A percentile compares a stretch with the other conserved stretches of the same genome.
Conservation (phyloP, 257 asterid genomes). For the Paraleonurus japonicus region DNA sequence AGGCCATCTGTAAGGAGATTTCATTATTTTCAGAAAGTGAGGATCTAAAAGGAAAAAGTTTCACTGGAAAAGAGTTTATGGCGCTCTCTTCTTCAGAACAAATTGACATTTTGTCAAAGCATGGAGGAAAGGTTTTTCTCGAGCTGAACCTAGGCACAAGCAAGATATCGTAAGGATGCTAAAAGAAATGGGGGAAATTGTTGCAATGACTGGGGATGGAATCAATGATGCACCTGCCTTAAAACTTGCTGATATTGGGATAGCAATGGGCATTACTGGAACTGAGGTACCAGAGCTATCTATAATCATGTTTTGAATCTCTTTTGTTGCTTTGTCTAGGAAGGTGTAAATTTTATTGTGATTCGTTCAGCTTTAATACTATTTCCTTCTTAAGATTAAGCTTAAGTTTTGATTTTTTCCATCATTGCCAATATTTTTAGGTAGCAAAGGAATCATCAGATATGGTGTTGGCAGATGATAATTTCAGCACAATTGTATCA, state of each 20-base stretch:
- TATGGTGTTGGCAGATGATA: slow-evolving; percentile 92
- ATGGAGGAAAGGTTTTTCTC: slow-evolving; percentile 79
- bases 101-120: slow-evolving; percentile 53
- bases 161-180: slow-evolving; percentile 89
- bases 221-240: slow-evolving; percentile 97
- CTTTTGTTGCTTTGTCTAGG: neutral
- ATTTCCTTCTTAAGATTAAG: neutral
- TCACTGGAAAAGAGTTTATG: slow-evolving; percentile 84
- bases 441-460: slow-evolving; percentile 90
- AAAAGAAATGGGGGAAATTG: slow-evolving; percentile 79
- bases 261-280: slow-evolving; percentile 93
- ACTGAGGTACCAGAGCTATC: slow-evolving; percentile 59
- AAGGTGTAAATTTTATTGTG: neutral
- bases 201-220: slow-evolving; percentile 98
- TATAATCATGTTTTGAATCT: no score
- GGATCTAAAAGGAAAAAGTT: slow-evolving; percentile 57
- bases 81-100: slow-evolving; percentile 61
- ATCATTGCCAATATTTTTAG: slow-evolving; percentile 33
- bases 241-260: slow-evolving; percentile 90
- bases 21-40: slow-evolving; percentile 55
- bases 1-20: slow-evolving; percentile 82
- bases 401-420: neutral
- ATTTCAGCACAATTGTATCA: slow-evolving; percentile 84
- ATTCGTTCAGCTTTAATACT: neutral
- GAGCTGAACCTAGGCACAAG: slow-evolving; percentile 92